phyloP scores from a whole-genome alignment of 1,284 basidiomycete genomes.

The Naganishia sp. region DNA sequence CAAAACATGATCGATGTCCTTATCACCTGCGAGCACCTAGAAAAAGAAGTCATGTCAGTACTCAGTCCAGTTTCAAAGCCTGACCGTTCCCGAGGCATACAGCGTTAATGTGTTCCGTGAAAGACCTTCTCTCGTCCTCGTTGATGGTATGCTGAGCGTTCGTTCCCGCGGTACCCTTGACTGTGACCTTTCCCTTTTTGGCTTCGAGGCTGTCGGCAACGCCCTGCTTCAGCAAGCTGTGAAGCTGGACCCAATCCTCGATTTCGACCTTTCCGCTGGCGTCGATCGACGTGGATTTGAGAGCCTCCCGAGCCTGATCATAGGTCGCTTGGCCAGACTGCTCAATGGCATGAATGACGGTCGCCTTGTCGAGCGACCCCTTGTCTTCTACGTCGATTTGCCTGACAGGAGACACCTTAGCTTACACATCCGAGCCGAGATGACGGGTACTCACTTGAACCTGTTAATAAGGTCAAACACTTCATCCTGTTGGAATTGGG shows the following conservation, averaged over 20 bases:
- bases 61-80: no score
- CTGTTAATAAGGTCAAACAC: conserved; percentile 88
- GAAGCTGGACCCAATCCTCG: conserved; percentile 85
- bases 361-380: conserved; percentile 78
- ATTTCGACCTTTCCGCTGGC: conserved; percentile 94
- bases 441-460: conserved; percentile 74
- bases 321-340: conserved; percentile 78
- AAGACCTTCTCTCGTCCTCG: conserved; percentile 92
- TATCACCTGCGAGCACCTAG: conserved; percentile 86
- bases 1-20: conserved; percentile 76
- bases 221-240: conserved; percentile 33
- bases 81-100: conserved; percentile 57
- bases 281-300: conserved; percentile 93
- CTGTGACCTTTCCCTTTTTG: conserved; percentile 84
- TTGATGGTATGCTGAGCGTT: conserved; percentile 98
- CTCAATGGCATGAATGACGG: conserved; percentile 75
- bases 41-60: background rate
- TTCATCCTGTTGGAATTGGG: conserved; percentile 85
- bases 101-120: conserved; percentile 95
- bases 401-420: conserved; percentile 54
- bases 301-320: conserved; percentile 69
- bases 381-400: conserved; percentile 79
- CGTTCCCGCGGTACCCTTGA: conserved; percentile 84
- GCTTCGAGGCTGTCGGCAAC: conserved; percentile 54
- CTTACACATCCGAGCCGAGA: conserved; percentile 30